Percentiles rank a stretch among this genome's conserved stretches.
Evolutionary conservation across 306 rosid species (phyloP).

Genomic region (Ochetophila trinervis): DNA sequence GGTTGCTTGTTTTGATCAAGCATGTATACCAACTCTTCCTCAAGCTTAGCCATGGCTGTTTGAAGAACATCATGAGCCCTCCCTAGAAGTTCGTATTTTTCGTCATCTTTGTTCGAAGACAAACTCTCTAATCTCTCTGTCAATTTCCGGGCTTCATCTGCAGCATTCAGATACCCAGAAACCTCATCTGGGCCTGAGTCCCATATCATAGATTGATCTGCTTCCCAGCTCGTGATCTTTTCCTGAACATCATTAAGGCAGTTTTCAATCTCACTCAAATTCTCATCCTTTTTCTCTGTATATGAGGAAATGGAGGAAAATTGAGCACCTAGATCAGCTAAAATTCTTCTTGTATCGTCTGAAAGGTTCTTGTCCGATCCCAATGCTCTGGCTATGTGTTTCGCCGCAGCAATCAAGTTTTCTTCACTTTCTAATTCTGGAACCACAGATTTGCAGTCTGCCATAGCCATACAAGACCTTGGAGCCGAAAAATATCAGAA

Average conservation of each 20-base stretch:
- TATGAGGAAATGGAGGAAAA: constrained; percentile 43
- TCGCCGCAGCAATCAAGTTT: constrained; percentile 66
- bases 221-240: constrained; percentile 72
- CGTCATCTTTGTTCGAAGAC: constrained; percentile 47
- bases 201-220: constrained; percentile 74
- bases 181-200: constrained; percentile 62
- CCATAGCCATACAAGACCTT: constrained; percentile 45
- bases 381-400: constrained; percentile 57
- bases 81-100: constrained; percentile 37
- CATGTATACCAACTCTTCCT: constrained; percentile 72
- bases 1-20: constrained; percentile 69
- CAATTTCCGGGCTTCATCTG: constrained; percentile 54
- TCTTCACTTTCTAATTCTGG: constrained; percentile 65
- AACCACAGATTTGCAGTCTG: constrained; percentile 43
- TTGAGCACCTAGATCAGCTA: constrained; percentile 67
- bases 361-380: constrained; percentile 67
- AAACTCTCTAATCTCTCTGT: constrained; percentile 50
- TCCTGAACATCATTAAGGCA: constrained; percentile 48
- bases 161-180: constrained; percentile 57
- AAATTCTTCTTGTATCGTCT: constrained; percentile 52
- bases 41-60: constrained; percentile 79
- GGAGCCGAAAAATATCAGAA: constrained; percentile 16
- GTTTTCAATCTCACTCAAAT: constrained; percentile 34
- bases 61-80: constrained; percentile 76
- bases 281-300: constrained; percentile 37